A percentile compares a stretch with the other conserved stretches of the same genome.
These are phyloP conservation scores for Vigna nakashimae DNA, from an alignment of 306 rosid genomes.

Conservation along the genomic window DNA sequence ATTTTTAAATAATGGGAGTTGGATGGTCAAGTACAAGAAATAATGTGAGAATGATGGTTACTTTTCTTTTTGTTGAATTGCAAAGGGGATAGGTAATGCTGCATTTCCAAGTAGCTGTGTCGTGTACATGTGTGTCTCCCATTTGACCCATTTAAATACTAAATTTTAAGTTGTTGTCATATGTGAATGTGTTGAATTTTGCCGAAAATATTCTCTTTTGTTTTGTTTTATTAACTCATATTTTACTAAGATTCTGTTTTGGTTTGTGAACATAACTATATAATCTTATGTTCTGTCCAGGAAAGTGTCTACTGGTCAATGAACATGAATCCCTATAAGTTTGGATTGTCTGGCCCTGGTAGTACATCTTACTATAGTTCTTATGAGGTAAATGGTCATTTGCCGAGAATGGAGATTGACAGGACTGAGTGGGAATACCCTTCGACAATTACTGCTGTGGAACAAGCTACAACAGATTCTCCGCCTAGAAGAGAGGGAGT, in stretches of 20 bases:
- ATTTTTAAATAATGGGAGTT: not conserved
- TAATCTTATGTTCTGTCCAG: slow-evolving; percentile 53
- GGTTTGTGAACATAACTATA: slow-evolving; percentile 14
- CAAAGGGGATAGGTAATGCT: slow-evolving; percentile 24
- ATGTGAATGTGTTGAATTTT: not conserved
- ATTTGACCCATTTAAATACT: slow-evolving; percentile 6
- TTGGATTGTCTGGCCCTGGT: slow-evolving; percentile 69
- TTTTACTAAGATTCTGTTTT: slow-evolving; percentile 20
- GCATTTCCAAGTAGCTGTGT: slow-evolving; percentile 22
- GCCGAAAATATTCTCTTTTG: not conserved
- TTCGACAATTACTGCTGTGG: slow-evolving; percentile 54
- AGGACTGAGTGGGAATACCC: slow-evolving; percentile 80
- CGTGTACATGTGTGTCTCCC: slow-evolving; percentile 3
- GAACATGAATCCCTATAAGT: slow-evolving; percentile 84
- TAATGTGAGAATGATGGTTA: not conserved
- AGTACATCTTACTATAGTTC: slow-evolving; percentile 69
- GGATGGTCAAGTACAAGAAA: not conserved
- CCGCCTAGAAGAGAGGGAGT: slow-evolving; percentile 66
- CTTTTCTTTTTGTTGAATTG: slow-evolving; percentile 19
- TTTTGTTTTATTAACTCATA: slow-evolving; percentile 7
- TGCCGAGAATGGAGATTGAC: slow-evolving; percentile 75
- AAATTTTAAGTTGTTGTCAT: not conserved
- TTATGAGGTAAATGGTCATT: slow-evolving; percentile 71
- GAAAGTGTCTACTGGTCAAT: slow-evolving; percentile 88
- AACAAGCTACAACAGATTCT: slow-evolving; percentile 58